These are phyloP conservation scores for Incumbomyces delicatus DNA, from an alignment of 2,329 filamentous ascomycete genomes.

Conservation along the genomic window DNA sequence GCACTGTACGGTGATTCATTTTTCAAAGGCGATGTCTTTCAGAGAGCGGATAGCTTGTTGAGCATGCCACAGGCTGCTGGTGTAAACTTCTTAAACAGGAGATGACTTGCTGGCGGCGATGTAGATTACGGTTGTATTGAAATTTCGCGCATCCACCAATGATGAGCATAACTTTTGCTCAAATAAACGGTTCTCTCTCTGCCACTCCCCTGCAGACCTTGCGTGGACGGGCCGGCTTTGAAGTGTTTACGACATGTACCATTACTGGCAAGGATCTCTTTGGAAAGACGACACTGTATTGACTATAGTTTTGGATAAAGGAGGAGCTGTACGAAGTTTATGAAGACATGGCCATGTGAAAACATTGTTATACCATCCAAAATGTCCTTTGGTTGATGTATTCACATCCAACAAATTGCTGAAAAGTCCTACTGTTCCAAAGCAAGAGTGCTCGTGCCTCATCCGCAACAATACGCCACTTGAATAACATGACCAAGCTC, in stretches of 20 bases:
- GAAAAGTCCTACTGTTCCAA: too few species aligned
- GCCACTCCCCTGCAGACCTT: too few species aligned
- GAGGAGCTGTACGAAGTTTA: background rate
- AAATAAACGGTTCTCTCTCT: background rate
- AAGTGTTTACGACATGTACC: background rate
- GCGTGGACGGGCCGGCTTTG: too few species aligned
- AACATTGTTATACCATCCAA: too few species aligned
- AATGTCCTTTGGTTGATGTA: too few species aligned
- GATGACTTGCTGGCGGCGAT: background rate
- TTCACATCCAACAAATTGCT: too few species aligned
- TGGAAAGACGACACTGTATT: background rate
- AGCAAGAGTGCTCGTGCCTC: too few species aligned
- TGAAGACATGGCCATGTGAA: background rate
- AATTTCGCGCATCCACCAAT: too few species aligned
- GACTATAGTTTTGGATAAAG: background rate
- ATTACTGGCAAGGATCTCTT: background rate
- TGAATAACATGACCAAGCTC: too few species aligned
- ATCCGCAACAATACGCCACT: too few species aligned
- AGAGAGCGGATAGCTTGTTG: conserved; percentile 39
- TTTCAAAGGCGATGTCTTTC: conserved; percentile 41
- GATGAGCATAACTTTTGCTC: background rate
- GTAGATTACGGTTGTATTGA: background rate
- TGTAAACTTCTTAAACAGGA: conserved; percentile 6
- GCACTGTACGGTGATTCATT: conserved; percentile 39
- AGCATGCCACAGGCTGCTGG: conserved; percentile 26